Percentiles rank a stretch among this genome's conserved stretches.
phyloP scores from a whole-genome alignment of 257 asterid species.

The Euphrasia confusa region DNA sequence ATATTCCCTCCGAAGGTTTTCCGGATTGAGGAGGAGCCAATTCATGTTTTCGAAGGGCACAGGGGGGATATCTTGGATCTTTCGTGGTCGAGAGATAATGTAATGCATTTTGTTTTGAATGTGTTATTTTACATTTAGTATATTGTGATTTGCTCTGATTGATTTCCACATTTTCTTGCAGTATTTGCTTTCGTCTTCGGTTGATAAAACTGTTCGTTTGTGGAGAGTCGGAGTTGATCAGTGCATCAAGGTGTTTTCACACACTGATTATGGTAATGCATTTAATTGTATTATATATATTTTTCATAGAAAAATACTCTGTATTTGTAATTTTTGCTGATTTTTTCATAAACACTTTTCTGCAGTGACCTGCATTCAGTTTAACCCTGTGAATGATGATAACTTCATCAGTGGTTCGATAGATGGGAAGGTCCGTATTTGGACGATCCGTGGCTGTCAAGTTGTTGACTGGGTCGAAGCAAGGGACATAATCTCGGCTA shows the following conservation, averaged over 20 bases:
- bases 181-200: conserved; percentile 80
- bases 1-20: conserved; percentile 74
- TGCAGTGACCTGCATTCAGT: conserved; percentile 86
- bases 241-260: conserved; percentile 69
- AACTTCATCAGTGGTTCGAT: conserved; percentile 90
- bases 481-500: conserved; percentile 83
- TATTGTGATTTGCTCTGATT: conserved; percentile 6
- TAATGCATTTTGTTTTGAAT: conserved; percentile 14
- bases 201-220: conserved; percentile 87
- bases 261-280: conserved; percentile 71
- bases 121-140: too few relatives aligned
- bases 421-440: conserved; percentile 91
- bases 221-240: conserved; percentile 77
- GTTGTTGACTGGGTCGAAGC: conserved; percentile 84
- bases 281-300: background rate
- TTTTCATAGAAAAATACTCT: too few relatives aligned
- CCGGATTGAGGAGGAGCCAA: conserved; percentile 65
- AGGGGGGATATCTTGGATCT: conserved; percentile 68
- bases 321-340: too few relatives aligned
- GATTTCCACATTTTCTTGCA: conserved; percentile 25
- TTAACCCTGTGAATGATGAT: conserved; percentile 67
- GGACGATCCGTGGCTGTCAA: conserved; percentile 57
- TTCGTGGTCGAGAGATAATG: conserved; percentile 79
- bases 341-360: too few relatives aligned
- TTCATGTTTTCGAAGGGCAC: conserved; percentile 76